Evolutionary conservation across 306 rosid species (phyloP), one percentile per base, ranked within the genome.

Genomic region (Leucaena leucocephala): DNA sequence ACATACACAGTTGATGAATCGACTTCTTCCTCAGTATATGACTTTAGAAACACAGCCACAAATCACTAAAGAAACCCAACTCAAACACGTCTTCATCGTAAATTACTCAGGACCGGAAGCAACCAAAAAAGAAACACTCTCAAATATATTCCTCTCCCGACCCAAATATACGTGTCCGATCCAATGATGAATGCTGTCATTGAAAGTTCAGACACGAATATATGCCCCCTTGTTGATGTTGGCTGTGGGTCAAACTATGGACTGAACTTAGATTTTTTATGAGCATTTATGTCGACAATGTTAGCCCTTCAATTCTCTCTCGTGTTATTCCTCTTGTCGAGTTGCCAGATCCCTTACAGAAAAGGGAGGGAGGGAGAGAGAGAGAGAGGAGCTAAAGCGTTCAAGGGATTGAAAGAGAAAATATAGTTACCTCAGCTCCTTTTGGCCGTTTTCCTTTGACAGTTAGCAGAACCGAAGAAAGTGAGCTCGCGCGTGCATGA

Each of bases 281-380:
- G 46, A 71, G 63, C 75, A 71, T 46, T 49, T n/a, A n/a, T n/a
- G n/a, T n/a, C n/a, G n/a, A n/a, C 58, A 22, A 42, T 52, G 69
- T 46, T 61, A 35, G 19, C 33, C 45, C 40, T 40, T 5, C 40
- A 43, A 74, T 44, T n/a, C 76, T 62, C 68, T 54, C n/a, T 54
- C 66, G 3, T 68, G 83, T 78, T 17, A 42, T 85, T 74, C 57
- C 64, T 70, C 22, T 85, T 78, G 81, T 78, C 72, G 4, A 76
- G 14, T 55, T 50, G 81, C 57, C 71, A 77, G 64, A 38, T 35
- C 21, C 59, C 50, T 27, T 21, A 7, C 46, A 57, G 8, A 46
- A 43, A 8, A 14, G 8, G 6, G 43, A 4, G 3, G 5, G 2
- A 45, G 1, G 3, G 45, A 19, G n/a, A 34, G 34, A 69, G 5